A percentile compares a stretch with the other conserved stretches of the same genome.
Conservation (phyloP, 495 filamentous ascomycete species). For the Penicillium manginii region DNA sequence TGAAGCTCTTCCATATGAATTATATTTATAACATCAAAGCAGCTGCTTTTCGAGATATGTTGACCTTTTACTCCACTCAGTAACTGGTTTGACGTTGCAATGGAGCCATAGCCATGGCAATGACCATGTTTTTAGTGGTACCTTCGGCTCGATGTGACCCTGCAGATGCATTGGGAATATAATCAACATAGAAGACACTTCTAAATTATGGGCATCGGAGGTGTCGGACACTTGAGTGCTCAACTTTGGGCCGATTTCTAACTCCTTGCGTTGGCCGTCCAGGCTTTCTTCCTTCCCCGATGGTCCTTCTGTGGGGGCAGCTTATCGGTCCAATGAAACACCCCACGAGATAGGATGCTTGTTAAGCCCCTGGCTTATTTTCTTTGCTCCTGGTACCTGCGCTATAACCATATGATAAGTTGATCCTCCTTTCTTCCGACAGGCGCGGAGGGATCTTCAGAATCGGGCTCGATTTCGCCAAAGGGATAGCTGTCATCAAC, state of each 20-base stretch:
- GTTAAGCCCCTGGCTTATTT: not conserved
- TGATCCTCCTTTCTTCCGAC: no score
- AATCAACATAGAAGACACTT: not conserved
- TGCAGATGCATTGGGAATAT: constrained; percentile 1
- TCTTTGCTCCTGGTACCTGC: not conserved
- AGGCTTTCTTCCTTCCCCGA: not conserved
- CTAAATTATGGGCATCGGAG: no score
- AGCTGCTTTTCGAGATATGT: not conserved
- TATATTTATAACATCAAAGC: no score
- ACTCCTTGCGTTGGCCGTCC: not conserved
- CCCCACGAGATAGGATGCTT: not conserved
- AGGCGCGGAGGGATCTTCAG: no score
- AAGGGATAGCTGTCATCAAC: no score
- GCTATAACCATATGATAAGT: not conserved
- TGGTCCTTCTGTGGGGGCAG: not conserved
- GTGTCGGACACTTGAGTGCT: not conserved
- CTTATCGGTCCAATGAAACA: not conserved
- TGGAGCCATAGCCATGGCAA: not conserved
- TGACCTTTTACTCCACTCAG: not conserved
- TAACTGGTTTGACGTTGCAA: not conserved
- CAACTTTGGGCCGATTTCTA: not conserved
- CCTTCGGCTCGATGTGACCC: not conserved
- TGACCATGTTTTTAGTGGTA: not conserved
- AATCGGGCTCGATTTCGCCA: no score
- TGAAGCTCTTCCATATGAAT: no score